Evolutionary conservation across 139 green algal genomes (phyloP), one percentile per base, ranked within the genome.

Genomic region (Mesotaenium endlicherianum): DNA sequence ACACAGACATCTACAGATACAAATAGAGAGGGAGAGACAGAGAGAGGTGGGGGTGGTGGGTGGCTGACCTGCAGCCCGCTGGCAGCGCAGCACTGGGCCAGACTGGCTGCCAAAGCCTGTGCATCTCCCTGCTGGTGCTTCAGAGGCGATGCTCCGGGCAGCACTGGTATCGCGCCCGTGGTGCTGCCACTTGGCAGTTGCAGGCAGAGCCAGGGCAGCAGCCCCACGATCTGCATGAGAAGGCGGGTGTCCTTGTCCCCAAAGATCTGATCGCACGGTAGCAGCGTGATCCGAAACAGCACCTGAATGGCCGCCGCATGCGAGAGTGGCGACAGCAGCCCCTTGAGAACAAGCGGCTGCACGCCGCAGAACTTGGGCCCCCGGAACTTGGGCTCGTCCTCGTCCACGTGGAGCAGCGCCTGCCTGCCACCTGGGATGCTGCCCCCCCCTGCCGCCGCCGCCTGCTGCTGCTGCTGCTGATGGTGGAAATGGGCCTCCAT

Each of bases 271-370:
- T 93, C 77, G 49, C 74, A 91, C 0, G 82, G 75, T 11, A 87
- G 80, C 49, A 89, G 30, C 16, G 81, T 90, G 38, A 92, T 80
- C 16, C 82, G 68, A 36, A 11, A 71, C 55, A 83, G 92, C 80
- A 80, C 82, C 11, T 75, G 71, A 42, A 81, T 82, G 49, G 77
- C 58, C 38, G 55, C 72, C 70, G 14, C 80, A 77, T 93, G 87
- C 0, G 91, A 95, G 5, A 94, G 83, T 0, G 77, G 74, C 55
- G 92, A 90, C 44, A 92, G 91, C 26, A 97, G 84, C 3, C 93
- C 94, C 75, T 95, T 96, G 26, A 97, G 85, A 5, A 97, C 87
- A 55, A 97, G 83, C 85, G 97, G 93, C 85, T 93, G 93, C 47
- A 95, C 26, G 59, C 57, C 69, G 85, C 84, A 36, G 78, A 76